phyloP scores from a whole-genome alignment of 2,329 filamentous ascomycete genomes.

The Trichoderma aggressivum region DNA sequence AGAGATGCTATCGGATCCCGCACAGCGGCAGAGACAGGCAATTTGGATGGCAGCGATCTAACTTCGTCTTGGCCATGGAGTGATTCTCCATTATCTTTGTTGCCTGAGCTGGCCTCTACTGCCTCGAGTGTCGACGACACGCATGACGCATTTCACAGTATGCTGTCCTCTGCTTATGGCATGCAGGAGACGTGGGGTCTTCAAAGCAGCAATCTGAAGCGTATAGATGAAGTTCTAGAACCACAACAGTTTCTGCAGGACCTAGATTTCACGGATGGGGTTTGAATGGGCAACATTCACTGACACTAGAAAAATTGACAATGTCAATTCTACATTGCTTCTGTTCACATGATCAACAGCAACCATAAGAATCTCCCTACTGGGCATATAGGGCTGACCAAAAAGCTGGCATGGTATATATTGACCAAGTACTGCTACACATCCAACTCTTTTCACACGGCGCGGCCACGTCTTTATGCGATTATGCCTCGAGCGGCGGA shows the following conservation, averaged over 20 bases:
- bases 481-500: neutral
- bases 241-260: neutral
- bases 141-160: neutral
- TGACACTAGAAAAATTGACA: neutral
- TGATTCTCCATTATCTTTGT: neutral
- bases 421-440: neutral
- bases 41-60: neutral
- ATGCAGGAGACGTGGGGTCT: neutral
- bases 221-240: neutral
- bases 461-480: neutral
- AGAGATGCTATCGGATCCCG: neutral
- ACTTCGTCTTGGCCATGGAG: neutral
- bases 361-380: neutral
- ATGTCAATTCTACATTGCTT: neutral
- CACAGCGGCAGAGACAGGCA: neutral
- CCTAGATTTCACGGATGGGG: neutral
- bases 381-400: neutral
- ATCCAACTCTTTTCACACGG: neutral
- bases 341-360: neutral
- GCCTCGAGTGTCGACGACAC: neutral
- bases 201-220: neutral
- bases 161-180: neutral
- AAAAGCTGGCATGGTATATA: neutral
- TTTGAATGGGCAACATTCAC: neutral
- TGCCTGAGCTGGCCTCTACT: neutral